A percentile compares a stretch with the other conserved stretches of the same genome.
Evolutionary conservation across 345 rosid genomes (phyloP).

Genomic region (Tarenaya hassleriana): DNA sequence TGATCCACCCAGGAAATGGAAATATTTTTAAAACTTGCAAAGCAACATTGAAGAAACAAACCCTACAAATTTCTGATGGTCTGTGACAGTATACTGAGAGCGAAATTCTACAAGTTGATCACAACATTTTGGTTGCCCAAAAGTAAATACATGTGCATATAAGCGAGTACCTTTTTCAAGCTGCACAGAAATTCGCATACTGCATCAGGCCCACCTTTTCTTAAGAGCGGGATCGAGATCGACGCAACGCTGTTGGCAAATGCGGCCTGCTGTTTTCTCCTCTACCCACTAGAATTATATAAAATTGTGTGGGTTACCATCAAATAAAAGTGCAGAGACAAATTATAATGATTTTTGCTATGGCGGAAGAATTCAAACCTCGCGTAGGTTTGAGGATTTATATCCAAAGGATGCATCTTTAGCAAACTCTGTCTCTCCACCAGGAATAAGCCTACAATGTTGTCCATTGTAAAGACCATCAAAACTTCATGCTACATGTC

Average conservation of each 20-base stretch:
- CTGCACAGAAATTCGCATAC: constrained; percentile 71
- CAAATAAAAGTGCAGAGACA: not conserved
- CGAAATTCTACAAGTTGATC: not conserved
- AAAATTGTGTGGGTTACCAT: not conserved
- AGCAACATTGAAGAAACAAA: not conserved
- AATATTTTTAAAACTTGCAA: constrained; percentile 13
- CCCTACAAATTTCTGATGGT: constrained; percentile 2
- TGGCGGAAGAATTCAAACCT: constrained; percentile 40
- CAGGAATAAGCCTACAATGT: constrained; percentile 71
- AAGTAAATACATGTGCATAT: not conserved
- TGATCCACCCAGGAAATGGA: constrained; percentile 31
- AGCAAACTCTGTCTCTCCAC: constrained; percentile 95
- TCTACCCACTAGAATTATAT: constrained; percentile 73
- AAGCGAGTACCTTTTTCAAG: constrained; percentile 54
- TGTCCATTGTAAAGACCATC: constrained; percentile 21
- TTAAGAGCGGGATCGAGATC: constrained; percentile 65
- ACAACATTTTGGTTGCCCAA: not conserved
- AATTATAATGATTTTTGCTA: constrained; percentile 3
- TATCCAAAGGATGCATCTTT: constrained; percentile 90
- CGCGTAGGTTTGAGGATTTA: constrained; percentile 79
- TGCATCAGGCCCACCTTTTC: constrained; percentile 91
- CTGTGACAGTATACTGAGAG: constrained; percentile 3
- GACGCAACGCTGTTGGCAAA: constrained; percentile 64
- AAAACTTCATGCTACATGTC: constrained; percentile 7
- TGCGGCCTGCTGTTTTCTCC: constrained; percentile 70